Percentiles rank a stretch among this genome's conserved stretches.
Conservation (phyloP, 192 early-diverging fungal species). For the Spizellomyces sp. region DNA sequence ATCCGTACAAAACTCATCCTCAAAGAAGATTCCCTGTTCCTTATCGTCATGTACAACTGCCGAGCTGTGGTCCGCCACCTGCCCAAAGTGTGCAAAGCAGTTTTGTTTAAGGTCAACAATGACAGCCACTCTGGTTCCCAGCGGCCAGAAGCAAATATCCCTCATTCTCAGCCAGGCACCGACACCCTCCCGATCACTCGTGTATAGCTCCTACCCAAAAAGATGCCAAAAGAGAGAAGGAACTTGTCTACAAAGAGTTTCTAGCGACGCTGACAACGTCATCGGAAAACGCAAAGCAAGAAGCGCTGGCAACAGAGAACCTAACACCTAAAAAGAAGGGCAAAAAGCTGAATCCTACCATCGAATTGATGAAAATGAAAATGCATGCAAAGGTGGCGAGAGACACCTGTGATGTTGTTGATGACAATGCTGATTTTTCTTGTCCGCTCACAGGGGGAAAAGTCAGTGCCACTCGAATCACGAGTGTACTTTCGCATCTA, state of each 20-base stretch:
- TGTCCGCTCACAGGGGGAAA: conserved; percentile 12
- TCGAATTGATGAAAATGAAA: conserved; percentile 26
- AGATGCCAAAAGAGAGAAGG: neutral
- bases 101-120: conserved; percentile 3
- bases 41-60: neutral
- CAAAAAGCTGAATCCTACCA: neutral
- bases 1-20: neutral
- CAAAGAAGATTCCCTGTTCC: conserved; percentile 4
- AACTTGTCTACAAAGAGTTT: neutral
- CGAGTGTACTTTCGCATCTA: conserved; percentile 6
- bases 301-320: neutral
- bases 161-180: conserved; percentile 3
- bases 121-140: too few species aligned
- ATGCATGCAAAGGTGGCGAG: conserved; percentile 14
- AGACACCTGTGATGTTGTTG: neutral
- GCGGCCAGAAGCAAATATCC: too few species aligned
- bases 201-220: conserved; percentile 1
- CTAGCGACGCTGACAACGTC: neutral
- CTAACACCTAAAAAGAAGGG: neutral
- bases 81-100: neutral
- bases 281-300: too few species aligned
- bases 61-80: conserved; percentile 1
- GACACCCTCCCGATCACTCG: conserved; percentile 12
- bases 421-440: neutral
- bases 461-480: neutral